Evolutionary conservation across 1,139 yeast genomes (phyloP).

Genomic region (Spathaspora sp.): DNA sequence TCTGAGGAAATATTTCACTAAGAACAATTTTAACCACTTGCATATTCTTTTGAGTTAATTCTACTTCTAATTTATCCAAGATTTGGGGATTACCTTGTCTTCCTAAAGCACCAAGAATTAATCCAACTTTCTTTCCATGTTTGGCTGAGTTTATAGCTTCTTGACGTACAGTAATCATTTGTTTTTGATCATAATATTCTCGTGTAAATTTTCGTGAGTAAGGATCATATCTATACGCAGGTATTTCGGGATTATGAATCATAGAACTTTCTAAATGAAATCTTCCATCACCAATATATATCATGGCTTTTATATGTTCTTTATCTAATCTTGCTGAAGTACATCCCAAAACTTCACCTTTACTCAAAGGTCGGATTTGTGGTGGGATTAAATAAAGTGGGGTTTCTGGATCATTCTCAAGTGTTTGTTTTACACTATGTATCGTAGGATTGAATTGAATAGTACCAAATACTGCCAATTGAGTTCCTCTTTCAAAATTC

Average conservation of each 20-base stretch:
- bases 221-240: slow-evolving; percentile 94
- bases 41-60: slow-evolving; percentile 53
- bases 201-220: slow-evolving; percentile 86
- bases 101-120: slow-evolving; percentile 93
- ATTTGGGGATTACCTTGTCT: slow-evolving; percentile 92
- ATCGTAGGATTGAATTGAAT: slow-evolving; percentile 95
- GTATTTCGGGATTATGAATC: slow-evolving; percentile 93
- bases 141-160: slow-evolving; percentile 68
- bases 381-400: slow-evolving; percentile 76
- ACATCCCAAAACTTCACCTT: slow-evolving; percentile 96
- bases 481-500: slow-evolving; percentile 63
- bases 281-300: slow-evolving; percentile 94
- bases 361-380: slow-evolving; percentile 88
- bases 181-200: slow-evolving; percentile 84
- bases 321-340: slow-evolving; percentile 80
- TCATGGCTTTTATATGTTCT: slow-evolving; percentile 69
- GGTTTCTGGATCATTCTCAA: slow-evolving; percentile 49
- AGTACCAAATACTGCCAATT: slow-evolving; percentile 85
- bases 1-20: slow-evolving; percentile 92
- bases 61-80: slow-evolving; percentile 58
- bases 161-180: slow-evolving; percentile 70
- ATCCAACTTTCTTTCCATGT: slow-evolving; percentile 68
- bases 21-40: slow-evolving; percentile 78
- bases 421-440: slow-evolving; percentile 68
- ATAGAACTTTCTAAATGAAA: slow-evolving; percentile 94